Evolutionary conservation across 768 basidiomycete genomes (phyloP), one percentile per base, ranked within the genome.

Genomic region (Naganishia kalamii): DNA sequence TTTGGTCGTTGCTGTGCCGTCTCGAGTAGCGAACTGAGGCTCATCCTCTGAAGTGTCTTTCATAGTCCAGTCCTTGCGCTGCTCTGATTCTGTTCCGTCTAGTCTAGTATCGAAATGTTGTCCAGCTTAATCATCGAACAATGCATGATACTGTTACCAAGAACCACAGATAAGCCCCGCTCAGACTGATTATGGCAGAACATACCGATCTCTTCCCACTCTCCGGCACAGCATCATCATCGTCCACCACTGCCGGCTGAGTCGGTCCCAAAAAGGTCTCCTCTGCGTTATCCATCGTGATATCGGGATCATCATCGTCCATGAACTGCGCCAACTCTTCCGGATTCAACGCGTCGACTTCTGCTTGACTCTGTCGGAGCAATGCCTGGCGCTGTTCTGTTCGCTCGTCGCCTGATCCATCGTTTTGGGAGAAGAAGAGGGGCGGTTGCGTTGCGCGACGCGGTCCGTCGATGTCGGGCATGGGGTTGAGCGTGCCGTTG

Each of bases 241-340:
- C 44, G 13, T 52, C 29, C 4, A 54, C 63, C 40, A 44, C 10
- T 4, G 12, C 63, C 7, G 30, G 25, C 54, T 57, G 54, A 19
- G 54, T 57, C 3, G 54, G 54, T 17, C 54, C 54, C 32, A 57
- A 15, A 41, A 23, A 40, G 25, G n/a, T 57, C 37, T 57, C 54
- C 54, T 57, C 54, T 13, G 35, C 63, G 41, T 44, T 63, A 30
- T 68, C 67, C 51, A 70, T 70, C 12, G 54, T 57, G 17, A 57
- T 41, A 57, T 71, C 72, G 13, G 59, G 51, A 33, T 63, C 66
- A 21, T 68, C 66, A 21, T 68, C 65, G n/a, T 70, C 72, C 62
- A 72, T 50, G n/a, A 66, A 68, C 10, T 70, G 62, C 27, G 63
- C 27, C 44, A 74, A 46, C 23, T 66, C 63, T 4, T 66, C 65